A percentile compares a stretch with the other conserved stretches of the same genome.
These are phyloP conservation scores for Penicillium maclennaniae DNA, from an alignment of 495 filamentous ascomycete species.

Conservation along the genomic window DNA sequence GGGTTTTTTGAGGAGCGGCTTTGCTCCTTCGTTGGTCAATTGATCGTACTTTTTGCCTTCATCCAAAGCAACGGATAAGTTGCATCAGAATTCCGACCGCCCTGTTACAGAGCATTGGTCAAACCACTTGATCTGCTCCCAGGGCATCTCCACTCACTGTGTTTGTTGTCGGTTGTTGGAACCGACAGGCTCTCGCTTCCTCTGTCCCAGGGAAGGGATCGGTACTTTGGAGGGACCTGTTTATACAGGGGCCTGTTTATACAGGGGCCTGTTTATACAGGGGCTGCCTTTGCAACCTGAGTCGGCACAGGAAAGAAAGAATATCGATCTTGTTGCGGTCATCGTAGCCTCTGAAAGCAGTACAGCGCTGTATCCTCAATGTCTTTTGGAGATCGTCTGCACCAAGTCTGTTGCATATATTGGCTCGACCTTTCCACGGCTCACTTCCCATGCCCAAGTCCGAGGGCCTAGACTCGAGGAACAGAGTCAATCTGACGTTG, in stretches of 20 bases:
- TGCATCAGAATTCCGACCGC: slow-evolving; percentile 10
- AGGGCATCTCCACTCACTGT: slow-evolving; percentile 4
- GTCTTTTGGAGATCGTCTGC: neutral
- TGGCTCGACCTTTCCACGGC: neutral
- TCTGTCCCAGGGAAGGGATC: slow-evolving; percentile 2
- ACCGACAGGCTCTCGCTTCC: slow-evolving; percentile 19
- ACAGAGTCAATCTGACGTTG: slow-evolving; percentile 29
- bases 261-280: neutral
- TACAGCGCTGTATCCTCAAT: neutral
- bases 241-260: neutral
- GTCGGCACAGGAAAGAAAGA: too few relatives aligned
- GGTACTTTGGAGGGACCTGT: neutral
- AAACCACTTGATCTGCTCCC: slow-evolving; percentile 6
- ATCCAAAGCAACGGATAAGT: slow-evolving; percentile 3
- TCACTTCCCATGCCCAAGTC: neutral
- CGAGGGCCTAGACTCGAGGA: slow-evolving; percentile 17
- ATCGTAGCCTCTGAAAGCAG: neutral
- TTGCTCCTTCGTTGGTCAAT: slow-evolving; percentile 4
- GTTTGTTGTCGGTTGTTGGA: slow-evolving; percentile 14
- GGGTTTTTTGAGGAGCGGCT: slow-evolving; percentile 8
- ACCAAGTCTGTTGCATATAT: neutral
- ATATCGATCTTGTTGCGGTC: neutral
- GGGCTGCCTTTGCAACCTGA: too few relatives aligned
- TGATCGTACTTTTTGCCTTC: slow-evolving; percentile 21
- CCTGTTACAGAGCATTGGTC: slow-evolving; percentile 11